A percentile compares a stretch with the other conserved stretches of the same genome.
Evolutionary conservation across 208 protist species (phyloP).

Genomic region (Wallacemonas rigidus): DNA sequence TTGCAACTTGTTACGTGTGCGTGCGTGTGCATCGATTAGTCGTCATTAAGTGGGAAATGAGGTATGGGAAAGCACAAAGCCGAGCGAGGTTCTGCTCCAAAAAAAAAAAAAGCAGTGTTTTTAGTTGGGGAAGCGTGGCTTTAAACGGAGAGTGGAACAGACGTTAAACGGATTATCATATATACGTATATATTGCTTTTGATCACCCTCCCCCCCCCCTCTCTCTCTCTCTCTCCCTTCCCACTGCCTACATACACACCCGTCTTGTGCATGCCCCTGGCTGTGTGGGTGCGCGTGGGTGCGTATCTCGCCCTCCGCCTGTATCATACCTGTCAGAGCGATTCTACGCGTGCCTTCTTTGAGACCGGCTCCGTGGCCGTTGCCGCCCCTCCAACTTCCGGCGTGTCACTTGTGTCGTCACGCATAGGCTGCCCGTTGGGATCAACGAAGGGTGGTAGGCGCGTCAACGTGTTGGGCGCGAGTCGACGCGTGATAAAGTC

Average conservation of each 20-base stretch:
- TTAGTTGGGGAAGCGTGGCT: no score
- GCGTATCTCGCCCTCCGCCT: not conserved
- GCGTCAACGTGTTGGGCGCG: slow-evolving; percentile 60
- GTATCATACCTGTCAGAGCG: not conserved
- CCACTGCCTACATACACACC: not conserved
- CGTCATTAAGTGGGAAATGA: not conserved
- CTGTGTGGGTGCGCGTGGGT: not conserved
- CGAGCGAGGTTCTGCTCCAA: no score
- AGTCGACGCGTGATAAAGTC: slow-evolving; percentile 81
- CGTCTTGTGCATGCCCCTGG: not conserved
- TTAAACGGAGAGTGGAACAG: no score
- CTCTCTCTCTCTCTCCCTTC: no score
- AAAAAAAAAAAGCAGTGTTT: no score
- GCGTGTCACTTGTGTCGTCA: not conserved
- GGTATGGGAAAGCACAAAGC: no score
- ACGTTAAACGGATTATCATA: no score
- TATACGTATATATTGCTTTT: no score
- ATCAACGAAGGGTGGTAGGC: slow-evolving; percentile 56
- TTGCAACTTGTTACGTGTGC: not conserved
- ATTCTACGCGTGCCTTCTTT: slow-evolving; percentile 19
- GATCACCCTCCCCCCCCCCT: no score
- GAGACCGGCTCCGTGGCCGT: not conserved
- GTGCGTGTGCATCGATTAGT: not conserved
- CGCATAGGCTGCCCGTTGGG: slow-evolving; percentile 1
- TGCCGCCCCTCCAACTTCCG: not conserved